Conservation (phyloP, 169 alveolate species). For the Cytauxzoon felis region DNA sequence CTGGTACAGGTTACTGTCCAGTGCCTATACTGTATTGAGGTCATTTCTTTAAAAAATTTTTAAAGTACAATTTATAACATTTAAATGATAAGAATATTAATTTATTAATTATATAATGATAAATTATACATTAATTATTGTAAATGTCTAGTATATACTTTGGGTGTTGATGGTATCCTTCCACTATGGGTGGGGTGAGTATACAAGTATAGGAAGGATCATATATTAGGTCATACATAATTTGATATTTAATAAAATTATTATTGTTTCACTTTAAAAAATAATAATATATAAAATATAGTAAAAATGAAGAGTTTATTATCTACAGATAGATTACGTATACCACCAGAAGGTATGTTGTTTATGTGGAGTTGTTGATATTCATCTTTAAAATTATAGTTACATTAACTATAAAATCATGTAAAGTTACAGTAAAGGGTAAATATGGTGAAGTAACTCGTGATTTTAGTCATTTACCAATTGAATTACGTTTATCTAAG, state of each 20-base stretch:
- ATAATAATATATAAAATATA: constrained; percentile 2
- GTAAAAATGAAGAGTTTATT: constrained; percentile 68
- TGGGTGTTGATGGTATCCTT: no score
- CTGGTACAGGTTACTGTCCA: constrained; percentile 78
- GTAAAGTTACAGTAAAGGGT: constrained; percentile 96
- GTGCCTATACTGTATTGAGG: constrained; percentile 73
- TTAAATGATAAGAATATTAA: no score
- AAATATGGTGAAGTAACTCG: constrained; percentile 93
- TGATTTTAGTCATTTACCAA: constrained; percentile 93
- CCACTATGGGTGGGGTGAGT: no score
- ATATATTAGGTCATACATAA: no score
- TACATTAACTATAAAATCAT: constrained; percentile 86
- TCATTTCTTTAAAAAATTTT: neutral
- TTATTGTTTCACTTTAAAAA: neutral
- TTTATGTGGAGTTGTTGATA: constrained; percentile 21
- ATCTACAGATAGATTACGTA: constrained; percentile 62
- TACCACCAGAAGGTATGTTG: constrained; percentile 72
- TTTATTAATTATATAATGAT: no score
- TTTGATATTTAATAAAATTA: neutral
- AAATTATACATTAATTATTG: no score
- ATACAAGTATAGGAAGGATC: no score
- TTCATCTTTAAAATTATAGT: constrained; percentile 56
- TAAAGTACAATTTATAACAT: no score
- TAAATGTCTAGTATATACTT: no score
- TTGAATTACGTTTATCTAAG: constrained; percentile 88